phyloP scores from a whole-genome alignment of 129 eudicot species.

The Heracleum sosnowskyi region DNA sequence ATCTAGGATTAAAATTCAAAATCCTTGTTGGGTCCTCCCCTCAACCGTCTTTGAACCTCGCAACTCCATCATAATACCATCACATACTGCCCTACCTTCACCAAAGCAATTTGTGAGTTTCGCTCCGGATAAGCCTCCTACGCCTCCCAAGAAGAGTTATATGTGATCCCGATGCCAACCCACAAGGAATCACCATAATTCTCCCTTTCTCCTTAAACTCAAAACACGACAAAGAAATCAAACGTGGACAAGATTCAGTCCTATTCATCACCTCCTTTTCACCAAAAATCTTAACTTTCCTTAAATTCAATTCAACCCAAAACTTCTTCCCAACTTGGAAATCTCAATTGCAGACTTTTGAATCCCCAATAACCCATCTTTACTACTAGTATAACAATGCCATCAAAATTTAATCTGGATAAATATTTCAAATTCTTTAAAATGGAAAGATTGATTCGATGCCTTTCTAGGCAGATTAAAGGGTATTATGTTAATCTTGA shows the following conservation, averaged over 20 bases:
- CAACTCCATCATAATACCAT: constrained; percentile 90
- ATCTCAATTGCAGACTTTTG: constrained; percentile 52
- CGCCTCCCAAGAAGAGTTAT: constrained; percentile 68
- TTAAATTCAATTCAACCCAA: constrained; percentile 58
- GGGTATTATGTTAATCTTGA: constrained; percentile 68
- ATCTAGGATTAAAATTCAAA: constrained; percentile 74
- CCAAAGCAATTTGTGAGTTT: constrained; percentile 62
- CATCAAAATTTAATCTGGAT: constrained; percentile 53
- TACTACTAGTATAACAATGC: constrained; percentile 27
- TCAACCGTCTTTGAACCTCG: constrained; percentile 82
- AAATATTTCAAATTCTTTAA: constrained; percentile 33
- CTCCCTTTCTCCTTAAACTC: constrained; percentile 40
- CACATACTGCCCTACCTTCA: constrained; percentile 69
- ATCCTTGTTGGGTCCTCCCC: constrained; percentile 90
- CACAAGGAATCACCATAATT: constrained; percentile 76
- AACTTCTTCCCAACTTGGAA: constrained; percentile 49
- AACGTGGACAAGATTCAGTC: constrained; percentile 59
- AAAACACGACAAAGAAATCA: constrained; percentile 49
- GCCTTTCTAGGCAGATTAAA: constrained; percentile 27
- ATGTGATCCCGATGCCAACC: constrained; percentile 82
- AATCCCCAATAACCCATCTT: constrained; percentile 56
- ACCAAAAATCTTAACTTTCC: constrained; percentile 18
- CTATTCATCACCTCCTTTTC: constrained; percentile 18
- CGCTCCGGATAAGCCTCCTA: constrained; percentile 56
- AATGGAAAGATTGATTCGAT: constrained; percentile 19